Conservation (phyloP, 2,329 filamentous ascomycete genomes). For the Colletotrichum sp. region DNA sequence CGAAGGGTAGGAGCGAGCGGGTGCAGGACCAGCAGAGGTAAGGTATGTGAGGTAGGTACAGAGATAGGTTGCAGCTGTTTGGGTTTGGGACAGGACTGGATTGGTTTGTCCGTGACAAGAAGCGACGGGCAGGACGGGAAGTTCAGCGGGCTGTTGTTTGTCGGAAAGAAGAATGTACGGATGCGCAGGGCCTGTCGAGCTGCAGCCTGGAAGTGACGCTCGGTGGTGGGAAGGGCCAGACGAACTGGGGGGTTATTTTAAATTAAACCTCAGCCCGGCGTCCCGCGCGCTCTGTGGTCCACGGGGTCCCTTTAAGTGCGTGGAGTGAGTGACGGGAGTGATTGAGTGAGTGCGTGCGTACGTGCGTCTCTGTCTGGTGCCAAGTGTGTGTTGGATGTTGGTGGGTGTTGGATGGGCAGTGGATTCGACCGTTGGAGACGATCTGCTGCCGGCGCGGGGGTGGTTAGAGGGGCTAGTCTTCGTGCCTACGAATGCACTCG, state of each 20-base stretch:
- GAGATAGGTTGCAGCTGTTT: neutral
- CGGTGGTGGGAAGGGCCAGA: slow-evolving; percentile 16
- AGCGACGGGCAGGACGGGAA: neutral
- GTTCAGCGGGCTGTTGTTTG: neutral
- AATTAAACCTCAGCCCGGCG: slow-evolving; percentile 15
- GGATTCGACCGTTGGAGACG: neutral
- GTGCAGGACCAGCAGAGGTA: neutral
- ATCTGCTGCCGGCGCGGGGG: neutral
- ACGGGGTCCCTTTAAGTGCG: slow-evolving; percentile 4
- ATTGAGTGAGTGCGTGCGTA: neutral
- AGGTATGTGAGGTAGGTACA: neutral
- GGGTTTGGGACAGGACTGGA: neutral
- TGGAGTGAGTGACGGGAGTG: neutral
- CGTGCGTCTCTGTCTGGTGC: neutral
- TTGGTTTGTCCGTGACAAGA: neutral
- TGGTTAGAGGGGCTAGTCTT: neutral
- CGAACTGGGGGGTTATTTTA: slow-evolving; percentile 19
- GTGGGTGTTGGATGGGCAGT: neutral
- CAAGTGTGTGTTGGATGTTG: neutral
- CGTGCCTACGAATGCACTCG: neutral
- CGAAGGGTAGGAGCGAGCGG: neutral
- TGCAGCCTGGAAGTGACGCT: slow-evolving; percentile 21
- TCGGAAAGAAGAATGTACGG: neutral
- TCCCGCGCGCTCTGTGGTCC: slow-evolving; percentile 1
- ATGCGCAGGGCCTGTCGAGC: slow-evolving; percentile 9